These are phyloP conservation scores for Echinosophora koreensis DNA, from an alignment of 306 rosid genomes.

Conservation along the genomic window DNA sequence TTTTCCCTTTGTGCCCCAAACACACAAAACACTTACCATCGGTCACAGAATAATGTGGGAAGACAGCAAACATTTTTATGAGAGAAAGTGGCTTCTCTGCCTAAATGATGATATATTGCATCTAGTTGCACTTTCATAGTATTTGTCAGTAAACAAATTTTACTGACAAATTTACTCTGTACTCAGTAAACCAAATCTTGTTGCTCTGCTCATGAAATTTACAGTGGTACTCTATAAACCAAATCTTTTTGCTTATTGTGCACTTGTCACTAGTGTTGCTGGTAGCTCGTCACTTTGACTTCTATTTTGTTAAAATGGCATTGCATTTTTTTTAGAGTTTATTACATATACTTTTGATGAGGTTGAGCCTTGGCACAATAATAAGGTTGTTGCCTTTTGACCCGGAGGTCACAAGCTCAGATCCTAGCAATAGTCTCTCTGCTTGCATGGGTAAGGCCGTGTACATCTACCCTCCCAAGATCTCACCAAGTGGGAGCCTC, in stretches of 20 bases:
- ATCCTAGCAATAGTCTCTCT: too few species aligned
- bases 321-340: neutral
- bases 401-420: too few species aligned
- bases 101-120: conserved; percentile 28
- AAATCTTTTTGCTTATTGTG: conserved; percentile 32
- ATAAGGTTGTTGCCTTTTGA: too few species aligned
- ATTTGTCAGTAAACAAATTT: neutral
- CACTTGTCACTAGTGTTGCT: conserved; percentile 7
- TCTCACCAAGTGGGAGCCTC: too few species aligned
- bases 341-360: too few species aligned
- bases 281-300: conserved; percentile 16
- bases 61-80: neutral
- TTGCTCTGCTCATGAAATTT: conserved; percentile 1
- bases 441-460: too few species aligned
- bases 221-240: neutral
- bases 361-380: too few species aligned
- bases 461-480: too few species aligned
- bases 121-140: conserved; percentile 3
- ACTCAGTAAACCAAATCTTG: neutral
- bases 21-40: conserved; percentile 1
- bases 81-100: neutral
- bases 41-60: conserved; percentile 12
- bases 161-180: neutral
- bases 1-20: conserved; percentile 3
- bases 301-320: conserved; percentile 8